Evolutionary conservation across 768 basidiomycete genomes (phyloP), one percentile per base, ranked within the genome.

Genomic region (Rhizopogon sp.): DNA sequence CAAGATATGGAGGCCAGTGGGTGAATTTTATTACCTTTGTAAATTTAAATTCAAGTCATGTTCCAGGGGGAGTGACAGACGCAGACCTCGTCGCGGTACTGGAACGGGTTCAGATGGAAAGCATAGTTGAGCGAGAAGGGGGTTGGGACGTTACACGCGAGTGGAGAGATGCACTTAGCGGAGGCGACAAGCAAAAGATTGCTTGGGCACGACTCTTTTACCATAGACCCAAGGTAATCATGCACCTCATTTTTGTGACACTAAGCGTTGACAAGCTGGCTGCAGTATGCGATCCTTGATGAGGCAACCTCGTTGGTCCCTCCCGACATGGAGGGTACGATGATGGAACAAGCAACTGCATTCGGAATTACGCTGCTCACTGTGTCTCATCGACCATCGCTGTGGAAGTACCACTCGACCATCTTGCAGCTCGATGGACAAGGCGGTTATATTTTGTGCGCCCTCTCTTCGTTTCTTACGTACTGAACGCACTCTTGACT

Each of bases 141-240:
- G 96, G 96, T 11, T 98, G 94, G 94, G 88, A 90, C 63, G 76
- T 78, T 7, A 78, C 81, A n/a, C 80, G 86, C 46, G 96, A 98
- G 64, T 98, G 96, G 96, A 81, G 92, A 58, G 94, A 97, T 67
- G 82, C 90, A 2, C 72, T 98, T 35, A 93, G 90, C 64, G 95
- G 96, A 1, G 95, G 95, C 17, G 96, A 97, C 69, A 93, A 98
- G 69, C 95, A 98, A 72, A 87, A 95, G 73, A 88, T 98, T 55
- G 96, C 96, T 0, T 98, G 96, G 93, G 96, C 93, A 11, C 76
- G 96, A 61, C 70, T 99, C 61, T 99, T 98, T 67, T 99, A 99
- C 69, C 96, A 98, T 66, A 76, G 80, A 55, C 96, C 96, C 9
- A 95, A 93, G 80, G 93, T 85, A 58, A 60, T 77, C 65, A 4